These are phyloP conservation scores for Pleoardoris graminearum DNA, from an alignment of 2,329 filamentous ascomycete genomes.

Conservation along the genomic window DNA sequence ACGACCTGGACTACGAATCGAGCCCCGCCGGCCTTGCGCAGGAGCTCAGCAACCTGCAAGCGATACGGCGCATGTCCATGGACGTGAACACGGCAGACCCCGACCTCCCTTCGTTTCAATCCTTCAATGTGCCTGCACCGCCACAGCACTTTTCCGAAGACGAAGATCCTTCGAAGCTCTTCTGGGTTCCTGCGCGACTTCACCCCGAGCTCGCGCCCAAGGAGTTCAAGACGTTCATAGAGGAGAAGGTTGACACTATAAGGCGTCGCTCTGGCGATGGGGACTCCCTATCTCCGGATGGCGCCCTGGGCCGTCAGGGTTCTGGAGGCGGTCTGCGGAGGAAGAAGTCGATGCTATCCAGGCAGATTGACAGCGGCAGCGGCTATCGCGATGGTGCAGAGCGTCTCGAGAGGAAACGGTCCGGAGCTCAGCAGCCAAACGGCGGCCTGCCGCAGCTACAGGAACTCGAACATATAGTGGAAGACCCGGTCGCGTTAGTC, in stretches of 20 bases:
- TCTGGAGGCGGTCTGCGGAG: conserved; percentile 68
- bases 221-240: conserved; percentile 95
- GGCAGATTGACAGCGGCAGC: conserved; percentile 78
- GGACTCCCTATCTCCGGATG: conserved; percentile 65
- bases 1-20: conserved; percentile 86
- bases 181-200: conserved; percentile 94
- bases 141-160: conserved; percentile 72
- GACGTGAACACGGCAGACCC: conserved; percentile 74
- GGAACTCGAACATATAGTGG: conserved; percentile 78
- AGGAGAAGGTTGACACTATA: conserved; percentile 89
- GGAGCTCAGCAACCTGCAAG: conserved; percentile 89
- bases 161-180: conserved; percentile 81
- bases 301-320: conserved; percentile 56
- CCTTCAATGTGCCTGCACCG: conserved; percentile 64
- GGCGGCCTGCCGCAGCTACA: conserved; percentile 60
- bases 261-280: conserved; percentile 74
- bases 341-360: conserved; percentile 94
- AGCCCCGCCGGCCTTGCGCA: conserved; percentile 87
- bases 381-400: conserved; percentile 85
- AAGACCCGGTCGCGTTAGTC: conserved; percentile 73
- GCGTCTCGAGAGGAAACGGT: conserved; percentile 72
- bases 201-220: conserved; percentile 94
- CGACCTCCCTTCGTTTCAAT: conserved; percentile 73
- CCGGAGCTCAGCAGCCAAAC: conserved; percentile 53
- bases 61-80: conserved; percentile 91